Evolutionary conservation across 345 rosid genomes (phyloP).

Genomic region (Arabis alpina): DNA sequence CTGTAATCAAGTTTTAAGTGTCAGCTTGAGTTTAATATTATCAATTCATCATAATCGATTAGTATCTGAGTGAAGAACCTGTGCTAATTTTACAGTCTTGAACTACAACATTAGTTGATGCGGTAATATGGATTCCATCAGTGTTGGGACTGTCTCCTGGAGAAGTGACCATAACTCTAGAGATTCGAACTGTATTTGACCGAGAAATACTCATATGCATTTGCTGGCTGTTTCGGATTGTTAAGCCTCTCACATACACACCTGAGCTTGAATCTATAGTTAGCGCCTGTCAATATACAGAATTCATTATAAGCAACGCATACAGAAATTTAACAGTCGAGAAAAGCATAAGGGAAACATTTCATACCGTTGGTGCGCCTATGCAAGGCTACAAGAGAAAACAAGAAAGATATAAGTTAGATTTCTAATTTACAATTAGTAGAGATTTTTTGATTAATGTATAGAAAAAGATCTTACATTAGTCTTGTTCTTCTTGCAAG

Average conservation of each 20-base stretch:
- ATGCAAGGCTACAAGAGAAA: constrained; percentile 78
- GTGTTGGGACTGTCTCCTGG: constrained; percentile 98
- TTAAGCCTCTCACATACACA: constrained; percentile 71
- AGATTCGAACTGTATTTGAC: constrained; percentile 64
- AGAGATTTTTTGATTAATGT: not conserved
- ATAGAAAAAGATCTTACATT: constrained; percentile 25
- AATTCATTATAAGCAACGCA: not conserved
- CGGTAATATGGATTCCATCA: constrained; percentile 91
- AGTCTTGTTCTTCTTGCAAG: constrained; percentile 86
- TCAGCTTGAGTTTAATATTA: not conserved
- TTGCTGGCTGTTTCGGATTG: constrained; percentile 92
- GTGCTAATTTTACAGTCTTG: constrained; percentile 96
- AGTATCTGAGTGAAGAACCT: constrained; percentile 51
- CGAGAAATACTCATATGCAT: constrained; percentile 84
- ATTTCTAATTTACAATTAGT: not conserved
- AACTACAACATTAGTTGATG: constrained; percentile 71
- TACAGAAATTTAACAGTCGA: constrained; percentile 35
- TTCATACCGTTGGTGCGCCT: constrained; percentile 83
- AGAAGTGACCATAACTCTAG: constrained; percentile 66
- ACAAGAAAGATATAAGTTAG: constrained; percentile 36
- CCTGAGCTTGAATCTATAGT: constrained; percentile 91
- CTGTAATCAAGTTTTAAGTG: constrained; percentile 49
- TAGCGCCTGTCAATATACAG: constrained; percentile 65
- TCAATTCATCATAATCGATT: not conserved
- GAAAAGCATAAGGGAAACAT: too few species aligned